Evolutionary conservation across 441 rosid species (phyloP).

Genomic region (Dalechampia spathulata): DNA sequence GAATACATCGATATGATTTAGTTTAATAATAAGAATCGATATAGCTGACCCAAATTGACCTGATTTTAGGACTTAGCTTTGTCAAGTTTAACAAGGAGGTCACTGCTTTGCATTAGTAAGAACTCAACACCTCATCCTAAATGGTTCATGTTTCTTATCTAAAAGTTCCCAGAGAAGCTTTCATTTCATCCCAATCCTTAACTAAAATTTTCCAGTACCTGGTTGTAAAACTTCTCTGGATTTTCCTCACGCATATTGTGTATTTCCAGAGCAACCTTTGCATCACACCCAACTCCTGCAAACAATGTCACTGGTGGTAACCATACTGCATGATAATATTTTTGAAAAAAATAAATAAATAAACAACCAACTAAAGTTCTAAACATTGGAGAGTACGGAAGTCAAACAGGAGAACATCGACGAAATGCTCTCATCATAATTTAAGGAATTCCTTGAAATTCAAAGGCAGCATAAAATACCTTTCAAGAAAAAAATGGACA

Average conservation of each 20-base stretch:
- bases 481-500: no score
- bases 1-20: no score
- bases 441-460: no score
- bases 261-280: constrained; percentile 94
- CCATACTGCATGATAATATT: constrained; percentile 5
- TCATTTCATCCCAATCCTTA: constrained; percentile 6
- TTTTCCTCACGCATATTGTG: constrained; percentile 93
- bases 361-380: background rate
- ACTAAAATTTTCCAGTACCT: constrained; percentile 34
- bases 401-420: no score
- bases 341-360: background rate
- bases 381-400: no score
- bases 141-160: background rate
- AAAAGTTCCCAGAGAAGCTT: constrained; percentile 11
- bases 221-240: constrained; percentile 88
- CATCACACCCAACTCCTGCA: constrained; percentile 95
- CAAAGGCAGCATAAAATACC: no score
- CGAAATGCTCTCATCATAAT: no score
- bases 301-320: constrained; percentile 14
- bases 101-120: no score
- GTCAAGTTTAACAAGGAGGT: no score
- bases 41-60: no score
- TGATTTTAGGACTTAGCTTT: no score
- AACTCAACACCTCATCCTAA: background rate
- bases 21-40: no score